Base-by-base conservation (phyloP, 495 filamentous ascomycete species). In the Hypomontagnella monticulosa region DNA sequence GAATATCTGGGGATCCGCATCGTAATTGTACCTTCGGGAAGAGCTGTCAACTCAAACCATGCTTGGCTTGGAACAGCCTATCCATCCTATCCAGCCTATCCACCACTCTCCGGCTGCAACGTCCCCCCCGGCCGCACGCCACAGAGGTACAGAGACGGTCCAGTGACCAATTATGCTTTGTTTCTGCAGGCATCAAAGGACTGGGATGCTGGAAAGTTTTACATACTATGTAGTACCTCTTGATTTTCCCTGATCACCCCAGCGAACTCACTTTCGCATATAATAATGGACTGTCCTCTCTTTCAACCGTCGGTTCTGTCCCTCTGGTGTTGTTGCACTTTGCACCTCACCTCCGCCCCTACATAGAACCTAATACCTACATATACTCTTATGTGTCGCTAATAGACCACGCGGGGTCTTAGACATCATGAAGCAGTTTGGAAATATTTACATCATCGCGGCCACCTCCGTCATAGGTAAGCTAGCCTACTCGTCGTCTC, bases 371-470 rank as follows among this genome's bases (percentile, higher is more conserved):
- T 50, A 52, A 57, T 32, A 46, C 34, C 44, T 30, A 48, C 11
- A n/a, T 30, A 32, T 32, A 34, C 38, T 5, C 20, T 12, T 53
- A 52, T 63, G 55, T 52, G 60, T 61, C 55, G 66, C 66, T 57
- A 63, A 64, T 63, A 69, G 66, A 57, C 66, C 66, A 69, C 66
- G 66, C 66, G 67, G 41, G 64, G 60, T 67, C 59, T 57, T 15
- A 63, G 63, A 69, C 71, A 78, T 61, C 30, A 81, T 80, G 77
- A 78, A 75, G 59, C 66, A 80, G 19, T 83, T 88, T 67, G 87
- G 88, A 15, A 92, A 91, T 70, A 83, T 91, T 60, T 92, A 92
- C 67, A 73, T 87, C 40, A 93, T 93, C 73, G 84, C 90, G 66
- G 87, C 88, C 75, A 85, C 90, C 75, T 84, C 89, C 71, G 88